Evolutionary conservation across 2,329 filamentous ascomycete species (phyloP), one percentile per base, ranked within the genome.

Genomic region (Verticillium nonalfalfae): DNA sequence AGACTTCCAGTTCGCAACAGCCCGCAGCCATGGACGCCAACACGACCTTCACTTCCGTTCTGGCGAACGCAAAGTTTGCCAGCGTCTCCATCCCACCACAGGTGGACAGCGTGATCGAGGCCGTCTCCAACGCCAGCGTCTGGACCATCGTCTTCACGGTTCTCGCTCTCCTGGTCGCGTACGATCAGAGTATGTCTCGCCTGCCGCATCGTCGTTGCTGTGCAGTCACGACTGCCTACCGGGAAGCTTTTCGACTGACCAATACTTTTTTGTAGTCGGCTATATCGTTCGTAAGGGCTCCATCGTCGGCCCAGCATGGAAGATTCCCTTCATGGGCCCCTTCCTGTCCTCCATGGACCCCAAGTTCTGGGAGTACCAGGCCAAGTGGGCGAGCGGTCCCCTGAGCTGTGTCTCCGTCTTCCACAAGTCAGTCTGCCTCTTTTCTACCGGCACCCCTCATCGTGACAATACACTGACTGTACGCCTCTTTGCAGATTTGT

Each of bases 381-480:
- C 84, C 64, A 97, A 98, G 82, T 99, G 95, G 95, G 76, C 84
- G 69, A 96, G 92, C 72, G 95, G 91, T 56, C 89, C 91, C 57
- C 82, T 99, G 68, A 97, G 93, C 82, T 99, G 95, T 73, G 95
- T 99, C 64, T 97, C 93, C 2, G 93, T 99, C 70, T 99, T 99
- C 81, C 95, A 99, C 86, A 99, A 98, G 92, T 96, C 85, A 68
- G 87, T 71, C 34, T 11, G 18, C 50, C 14, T 62, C 55, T 33
- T 33, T n/a, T 3, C 33, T 7, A 7, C 34, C 18, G 35, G 14
- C 55, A 18, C 21, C 14, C 34, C 54, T 39, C 61, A 54, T 13
- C 9, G 39, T 52, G 60, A n/a, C 7, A 31, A 31, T 4, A 31
- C 26, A 31, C 65, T 63, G 58, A 65, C 39, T 56, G 15, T 35